Evolutionary conservation across 1,284 basidiomycete genomes (phyloP), one percentile per base, ranked within the genome.

Genomic region (Austroboletus niveus): DNA sequence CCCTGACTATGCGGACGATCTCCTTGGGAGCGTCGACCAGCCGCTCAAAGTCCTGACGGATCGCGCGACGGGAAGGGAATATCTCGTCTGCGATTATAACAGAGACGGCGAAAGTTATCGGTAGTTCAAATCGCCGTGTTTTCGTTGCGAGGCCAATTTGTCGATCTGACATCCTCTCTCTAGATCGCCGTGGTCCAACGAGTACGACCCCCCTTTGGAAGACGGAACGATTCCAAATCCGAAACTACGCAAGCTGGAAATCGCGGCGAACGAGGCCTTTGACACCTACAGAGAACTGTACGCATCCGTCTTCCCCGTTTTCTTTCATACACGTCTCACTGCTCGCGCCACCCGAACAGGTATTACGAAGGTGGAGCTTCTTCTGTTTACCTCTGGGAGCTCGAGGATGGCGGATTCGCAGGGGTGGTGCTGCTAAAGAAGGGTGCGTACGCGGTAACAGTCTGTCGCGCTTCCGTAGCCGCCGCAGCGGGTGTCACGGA

Each of bases 371-470:
- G 95, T 6, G 97, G 97, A 5, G 86, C 93, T 2, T 97, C 94
- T n/a, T 94, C 91, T 17, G 96, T 97, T 15, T 99, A 97, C 71
- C 83, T 99, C 11, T 99, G 97, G 97, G 97, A 99, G 66, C 78
- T 96, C 20, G 95, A 98, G 52, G 94, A 97, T 58, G 92, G 93
- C 22, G 89, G 87, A 36, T 99, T 98, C 72, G 97, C 97, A 5
- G 97, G 97, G 10, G 97, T 97, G 1, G 95, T 99, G 0, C 73
- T 99, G 43, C 76, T 99, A 58, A 98, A 98, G 79, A 99, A 99
- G 76, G 80, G 95, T 96, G 58, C 60, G 89, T 75, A 6, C 11
- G 22, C 32, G 31, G 45, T 10, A 31, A 22, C 42, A 34, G 12
- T 24, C 32, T 39, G 22, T 29, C 12, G 41, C 30, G 34, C 42